Conservation (phyloP, 2,329 filamentous ascomycete species). For the Colletotrichum salicis region DNA sequence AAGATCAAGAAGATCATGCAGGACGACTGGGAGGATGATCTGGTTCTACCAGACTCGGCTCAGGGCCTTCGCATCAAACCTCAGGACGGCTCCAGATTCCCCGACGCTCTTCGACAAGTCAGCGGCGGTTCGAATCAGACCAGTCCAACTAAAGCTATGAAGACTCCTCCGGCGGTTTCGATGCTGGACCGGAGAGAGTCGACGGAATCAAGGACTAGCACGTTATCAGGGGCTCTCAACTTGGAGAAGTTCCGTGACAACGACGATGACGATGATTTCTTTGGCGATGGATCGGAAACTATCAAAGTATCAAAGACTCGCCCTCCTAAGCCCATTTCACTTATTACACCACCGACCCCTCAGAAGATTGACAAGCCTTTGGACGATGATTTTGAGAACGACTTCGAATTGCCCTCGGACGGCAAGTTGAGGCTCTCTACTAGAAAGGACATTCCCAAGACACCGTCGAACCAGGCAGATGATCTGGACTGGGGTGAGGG, state of each 20-base stretch:
- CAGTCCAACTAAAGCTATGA: slow-evolving; percentile 61
- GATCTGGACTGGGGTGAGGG: slow-evolving; percentile 96
- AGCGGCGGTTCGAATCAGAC: slow-evolving; percentile 64
- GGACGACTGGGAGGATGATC: slow-evolving; percentile 84
- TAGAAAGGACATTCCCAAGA: slow-evolving; percentile 70
- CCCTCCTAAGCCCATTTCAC: slow-evolving; percentile 59
- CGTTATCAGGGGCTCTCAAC: slow-evolving; percentile 60
- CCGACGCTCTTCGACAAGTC: slow-evolving; percentile 75
- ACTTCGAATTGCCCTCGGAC: slow-evolving; percentile 76
- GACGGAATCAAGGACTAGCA: slow-evolving; percentile 45
- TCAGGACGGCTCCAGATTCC: slow-evolving; percentile 69
- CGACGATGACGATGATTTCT: slow-evolving; percentile 70
- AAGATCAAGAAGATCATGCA: slow-evolving; percentile 78
- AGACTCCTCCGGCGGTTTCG: slow-evolving; percentile 45
- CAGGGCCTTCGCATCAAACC: slow-evolving; percentile 73
- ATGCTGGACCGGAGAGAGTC: slow-evolving; percentile 42
- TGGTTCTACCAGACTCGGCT: slow-evolving; percentile 72
- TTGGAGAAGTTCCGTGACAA: slow-evolving; percentile 73
- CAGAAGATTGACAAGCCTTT: slow-evolving; percentile 52
- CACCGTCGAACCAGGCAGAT: slow-evolving; percentile 70
- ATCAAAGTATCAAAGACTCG: slow-evolving; percentile 75
- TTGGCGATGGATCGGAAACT: slow-evolving; percentile 71
- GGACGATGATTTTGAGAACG: slow-evolving; percentile 77
- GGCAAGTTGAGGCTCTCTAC: slow-evolving; percentile 73
- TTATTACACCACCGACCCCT: slow-evolving; percentile 67